phyloP scores from a whole-genome alignment of 768 basidiomycete genomes.

The Agrocybe praecox region DNA sequence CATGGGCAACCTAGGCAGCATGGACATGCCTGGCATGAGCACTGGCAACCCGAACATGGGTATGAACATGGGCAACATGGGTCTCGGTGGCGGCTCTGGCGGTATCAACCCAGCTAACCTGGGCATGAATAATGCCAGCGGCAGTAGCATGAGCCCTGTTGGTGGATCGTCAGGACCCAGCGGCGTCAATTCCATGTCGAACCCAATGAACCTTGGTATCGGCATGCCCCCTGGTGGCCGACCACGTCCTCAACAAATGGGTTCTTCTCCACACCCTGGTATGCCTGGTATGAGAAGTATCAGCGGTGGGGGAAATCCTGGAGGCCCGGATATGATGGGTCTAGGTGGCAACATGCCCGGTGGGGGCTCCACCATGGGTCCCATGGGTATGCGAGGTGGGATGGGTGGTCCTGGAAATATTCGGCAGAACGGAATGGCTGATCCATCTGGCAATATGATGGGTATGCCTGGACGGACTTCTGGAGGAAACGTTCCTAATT shows the following conservation, averaged over 20 bases:
- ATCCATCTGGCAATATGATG: constrained; percentile 1
- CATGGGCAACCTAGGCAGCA: not conserved
- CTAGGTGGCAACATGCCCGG: not conserved
- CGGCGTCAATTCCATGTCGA: not conserved
- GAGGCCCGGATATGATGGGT: not conserved
- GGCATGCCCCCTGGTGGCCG: not conserved
- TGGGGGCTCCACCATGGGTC: not conserved
- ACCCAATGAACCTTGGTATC: not conserved
- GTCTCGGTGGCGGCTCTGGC: not conserved
- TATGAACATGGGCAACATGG: not conserved
- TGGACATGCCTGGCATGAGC: constrained; percentile 3
- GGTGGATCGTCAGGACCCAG: not conserved
- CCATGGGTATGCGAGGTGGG: not conserved
- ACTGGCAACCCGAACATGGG: not conserved
- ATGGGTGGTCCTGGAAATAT: constrained; percentile 3
- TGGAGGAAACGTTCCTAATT: not conserved
- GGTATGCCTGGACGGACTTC: constrained; percentile 1
- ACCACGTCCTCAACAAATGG: constrained; percentile 3
- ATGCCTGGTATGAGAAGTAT: not conserved
- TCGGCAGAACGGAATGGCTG: not conserved
- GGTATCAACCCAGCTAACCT: not conserved
- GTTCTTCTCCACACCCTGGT: not conserved
- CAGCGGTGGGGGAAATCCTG: too few relatives aligned
- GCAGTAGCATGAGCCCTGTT: not conserved
- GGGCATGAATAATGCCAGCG: not conserved